These are phyloP conservation scores for Leccinum subrobustum DNA, from an alignment of 1,284 basidiomycete species.

Conservation along the genomic window DNA sequence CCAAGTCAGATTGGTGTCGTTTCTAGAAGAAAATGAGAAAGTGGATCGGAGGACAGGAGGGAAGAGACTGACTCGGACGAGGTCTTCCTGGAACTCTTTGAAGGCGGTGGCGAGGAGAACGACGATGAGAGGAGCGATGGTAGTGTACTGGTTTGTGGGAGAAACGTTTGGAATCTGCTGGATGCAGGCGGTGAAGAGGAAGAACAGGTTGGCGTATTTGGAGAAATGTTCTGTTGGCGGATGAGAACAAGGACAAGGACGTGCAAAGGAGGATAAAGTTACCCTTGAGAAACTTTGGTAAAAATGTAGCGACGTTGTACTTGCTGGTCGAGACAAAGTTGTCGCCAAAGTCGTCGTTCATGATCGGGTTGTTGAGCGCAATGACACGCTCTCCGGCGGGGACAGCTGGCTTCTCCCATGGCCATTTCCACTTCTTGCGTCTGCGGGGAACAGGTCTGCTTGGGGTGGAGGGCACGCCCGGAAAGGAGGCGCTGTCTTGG, in stretches of 20 bases:
- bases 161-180: constrained; percentile 99
- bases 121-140: constrained; percentile 87
- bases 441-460: constrained; percentile 19
- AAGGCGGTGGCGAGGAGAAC: constrained; percentile 95
- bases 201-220: constrained; percentile 98
- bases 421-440: constrained; percentile 61
- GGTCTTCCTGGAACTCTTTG: constrained; percentile 95
- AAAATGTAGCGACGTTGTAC: constrained; percentile 87
- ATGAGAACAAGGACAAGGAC: constrained; percentile 8
- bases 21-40: constrained; percentile 52
- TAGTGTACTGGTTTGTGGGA: constrained; percentile 94
- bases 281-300: constrained; percentile 94
- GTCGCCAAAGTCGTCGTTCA: constrained; percentile 66
- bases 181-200: constrained; percentile 97
- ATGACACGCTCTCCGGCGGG: constrained; percentile 68
- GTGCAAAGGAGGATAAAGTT: constrained; percentile 1
- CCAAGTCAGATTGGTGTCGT: constrained; percentile 93
- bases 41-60: too few relatives aligned
- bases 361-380: constrained; percentile 66
- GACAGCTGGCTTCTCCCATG: constrained; percentile 67
- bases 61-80: constrained; percentile 44
- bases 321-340: constrained; percentile 97
- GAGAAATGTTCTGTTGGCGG: constrained; percentile 85
- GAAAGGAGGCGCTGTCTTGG: constrained; percentile 45
- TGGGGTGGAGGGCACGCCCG: constrained; percentile 19